Conservation (phyloP, 164 flowering plant genomes). For the Piper betle region DNA sequence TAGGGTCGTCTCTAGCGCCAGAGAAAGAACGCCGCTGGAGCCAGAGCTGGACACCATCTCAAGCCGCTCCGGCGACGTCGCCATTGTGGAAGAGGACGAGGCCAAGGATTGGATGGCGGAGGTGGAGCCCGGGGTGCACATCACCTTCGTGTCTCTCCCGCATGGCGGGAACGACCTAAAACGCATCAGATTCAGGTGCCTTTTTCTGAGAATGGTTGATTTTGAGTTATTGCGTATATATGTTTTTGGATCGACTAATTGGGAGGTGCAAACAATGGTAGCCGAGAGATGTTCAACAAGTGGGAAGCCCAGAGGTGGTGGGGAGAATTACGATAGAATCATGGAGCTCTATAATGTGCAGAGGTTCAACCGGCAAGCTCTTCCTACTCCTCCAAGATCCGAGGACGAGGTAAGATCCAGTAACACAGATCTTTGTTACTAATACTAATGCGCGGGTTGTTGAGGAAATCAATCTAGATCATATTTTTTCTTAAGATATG, state of each 20-base stretch:
- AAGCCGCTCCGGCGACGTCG: constrained; percentile 38
- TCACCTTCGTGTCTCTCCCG: constrained; percentile 86
- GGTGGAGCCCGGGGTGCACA: constrained; percentile 98
- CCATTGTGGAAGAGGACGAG: constrained; percentile 56
- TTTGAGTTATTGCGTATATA: too few species aligned
- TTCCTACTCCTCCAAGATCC: constrained; percentile 71
- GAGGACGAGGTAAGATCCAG: constrained; percentile 65
- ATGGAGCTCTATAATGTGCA: constrained; percentile 97
- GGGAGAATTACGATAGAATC: constrained; percentile 88
- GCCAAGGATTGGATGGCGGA: constrained; percentile 99
- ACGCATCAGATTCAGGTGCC: constrained; percentile 82
- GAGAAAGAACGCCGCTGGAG: constrained; percentile 35
- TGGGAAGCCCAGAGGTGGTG: constrained; percentile 99
- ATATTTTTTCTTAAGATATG: too few species aligned
- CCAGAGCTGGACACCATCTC: constrained; percentile 33
- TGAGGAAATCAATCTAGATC: too few species aligned
- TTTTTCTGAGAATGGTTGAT: not conserved
- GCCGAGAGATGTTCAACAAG: constrained; percentile 96
- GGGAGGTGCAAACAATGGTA: constrained; percentile 15
- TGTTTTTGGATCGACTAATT: too few species aligned
- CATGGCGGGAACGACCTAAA: constrained; percentile 89
- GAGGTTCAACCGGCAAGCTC: constrained; percentile 85
- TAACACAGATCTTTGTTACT: too few species aligned
- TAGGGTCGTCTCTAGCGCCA: constrained; percentile 26
- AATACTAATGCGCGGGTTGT: too few species aligned